These are phyloP conservation scores for Populus hybrid DNA, from an alignment of 441 rosid species.

Conservation along the genomic window DNA sequence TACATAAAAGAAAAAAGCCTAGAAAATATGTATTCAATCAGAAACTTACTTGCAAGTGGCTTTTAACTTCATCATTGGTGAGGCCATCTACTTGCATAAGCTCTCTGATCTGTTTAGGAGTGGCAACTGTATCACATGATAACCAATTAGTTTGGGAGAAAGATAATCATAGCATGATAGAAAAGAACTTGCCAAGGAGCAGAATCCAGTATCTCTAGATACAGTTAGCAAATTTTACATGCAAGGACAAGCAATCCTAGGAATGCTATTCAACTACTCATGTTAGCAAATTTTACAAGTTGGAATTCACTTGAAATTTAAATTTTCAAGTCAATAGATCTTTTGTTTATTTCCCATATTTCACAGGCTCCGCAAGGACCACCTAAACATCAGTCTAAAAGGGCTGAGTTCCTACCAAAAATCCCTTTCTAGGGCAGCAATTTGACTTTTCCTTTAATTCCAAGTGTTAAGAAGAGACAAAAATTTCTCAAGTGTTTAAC, in stretches of 20 bases:
- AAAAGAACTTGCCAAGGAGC: not conserved
- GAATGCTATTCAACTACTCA: not conserved
- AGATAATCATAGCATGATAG: not conserved
- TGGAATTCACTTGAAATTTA: slow-evolving; percentile 2
- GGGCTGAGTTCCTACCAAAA: not conserved
- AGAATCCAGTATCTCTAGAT: not conserved
- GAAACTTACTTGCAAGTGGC: slow-evolving; percentile 79
- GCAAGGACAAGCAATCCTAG: not conserved
- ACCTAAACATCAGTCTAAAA: not conserved
- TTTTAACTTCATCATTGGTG: slow-evolving; percentile 99
- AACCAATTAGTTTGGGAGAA: too few relatives aligned
- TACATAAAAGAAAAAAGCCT: not conserved
- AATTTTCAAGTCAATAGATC: slow-evolving; percentile 10
- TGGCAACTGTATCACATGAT: slow-evolving; percentile 53
- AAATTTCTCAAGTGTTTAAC: slow-evolving; percentile 29
- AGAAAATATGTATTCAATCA: not conserved
- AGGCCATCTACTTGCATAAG: slow-evolving; percentile 89
- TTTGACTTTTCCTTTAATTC: not conserved
- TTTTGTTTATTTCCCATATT: not conserved
- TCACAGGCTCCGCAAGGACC: not conserved
- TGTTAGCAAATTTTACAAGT: slow-evolving; percentile 15
- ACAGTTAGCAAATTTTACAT: too few relatives aligned
- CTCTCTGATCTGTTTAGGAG: slow-evolving; percentile 92
- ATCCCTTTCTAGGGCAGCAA: not conserved
- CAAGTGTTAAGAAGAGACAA: not conserved